Evolutionary conservation across 2,329 filamentous ascomycete genomes (phyloP).

Genomic region (Alternaria solani): DNA sequence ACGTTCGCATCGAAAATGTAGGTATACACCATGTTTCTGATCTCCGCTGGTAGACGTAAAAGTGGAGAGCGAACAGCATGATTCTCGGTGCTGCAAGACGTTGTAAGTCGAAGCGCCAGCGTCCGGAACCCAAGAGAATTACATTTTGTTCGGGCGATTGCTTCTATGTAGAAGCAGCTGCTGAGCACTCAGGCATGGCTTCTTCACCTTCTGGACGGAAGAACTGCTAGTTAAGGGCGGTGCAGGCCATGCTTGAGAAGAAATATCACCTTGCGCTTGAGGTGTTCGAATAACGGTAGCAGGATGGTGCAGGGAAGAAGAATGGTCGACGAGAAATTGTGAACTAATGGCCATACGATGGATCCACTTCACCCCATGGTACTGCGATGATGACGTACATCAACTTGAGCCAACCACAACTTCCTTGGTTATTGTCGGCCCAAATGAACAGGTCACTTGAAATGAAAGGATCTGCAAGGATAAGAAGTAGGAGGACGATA

Average conservation of each 20-base stretch:
- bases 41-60: conserved; percentile 17
- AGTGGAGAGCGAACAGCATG: neutral
- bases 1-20: neutral
- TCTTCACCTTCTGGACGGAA: neutral
- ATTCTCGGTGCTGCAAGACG: neutral
- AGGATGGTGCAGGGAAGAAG: fast-evolving
- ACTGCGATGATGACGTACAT: too few species aligned
- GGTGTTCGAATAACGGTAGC: neutral
- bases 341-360: too few species aligned
- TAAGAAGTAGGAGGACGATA: too few species aligned
- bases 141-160: neutral
- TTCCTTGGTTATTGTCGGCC: too few species aligned
- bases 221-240: too few species aligned
- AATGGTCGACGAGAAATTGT: too few species aligned
- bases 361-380: too few species aligned
- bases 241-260: neutral
- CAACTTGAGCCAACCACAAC: too few species aligned
- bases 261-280: neutral
- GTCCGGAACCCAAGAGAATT: fast-evolving
- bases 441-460: too few species aligned
- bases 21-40: conserved; percentile 10
- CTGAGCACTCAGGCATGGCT: neutral
- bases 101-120: neutral
- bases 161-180: neutral
- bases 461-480: too few species aligned